Evolutionary conservation across 257 asterid species (phyloP).

Genomic region (Buddleja alternifolia): DNA sequence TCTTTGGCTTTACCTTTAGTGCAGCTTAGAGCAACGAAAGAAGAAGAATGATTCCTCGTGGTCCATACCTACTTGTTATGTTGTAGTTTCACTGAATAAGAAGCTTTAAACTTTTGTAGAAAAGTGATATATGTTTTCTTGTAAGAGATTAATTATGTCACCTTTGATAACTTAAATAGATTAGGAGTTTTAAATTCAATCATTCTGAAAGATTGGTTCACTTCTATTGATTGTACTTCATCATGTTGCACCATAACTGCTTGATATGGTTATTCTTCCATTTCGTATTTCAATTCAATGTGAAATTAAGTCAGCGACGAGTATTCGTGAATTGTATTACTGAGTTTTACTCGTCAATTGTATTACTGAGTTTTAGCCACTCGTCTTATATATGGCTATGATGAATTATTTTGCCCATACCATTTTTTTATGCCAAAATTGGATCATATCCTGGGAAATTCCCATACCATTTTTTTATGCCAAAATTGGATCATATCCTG

Average conservation of each 20-base stretch:
- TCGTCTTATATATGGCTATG: neutral
- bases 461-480: neutral
- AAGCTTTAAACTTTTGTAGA: conserved; percentile 27
- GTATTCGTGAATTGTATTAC: neutral
- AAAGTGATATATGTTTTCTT: conserved; percentile 31
- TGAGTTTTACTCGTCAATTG: neutral
- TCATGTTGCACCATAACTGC: conserved; percentile 13
- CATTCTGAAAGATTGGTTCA: neutral
- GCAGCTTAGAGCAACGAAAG: conserved; percentile 9
- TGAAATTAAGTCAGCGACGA: neutral
- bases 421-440: neutral
- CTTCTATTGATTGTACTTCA: conserved; percentile 19
- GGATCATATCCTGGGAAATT: neutral
- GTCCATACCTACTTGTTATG: conserved; percentile 29
- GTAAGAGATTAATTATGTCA: neutral
- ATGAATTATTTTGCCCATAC: neutral
- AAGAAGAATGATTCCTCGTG: conserved; percentile 28
- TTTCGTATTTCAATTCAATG: conserved; percentile 16
- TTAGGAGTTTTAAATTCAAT: conserved; percentile 26
- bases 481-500: neutral
- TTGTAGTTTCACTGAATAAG: conserved; percentile 35
- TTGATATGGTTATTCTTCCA: conserved; percentile 30
- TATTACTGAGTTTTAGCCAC: neutral
- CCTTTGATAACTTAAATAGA: conserved; percentile 16
- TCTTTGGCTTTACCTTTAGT: neutral